Evolutionary conservation across 2,329 filamentous ascomycete genomes (phyloP).

Genomic region (Fonsecaea multimorphosa): DNA sequence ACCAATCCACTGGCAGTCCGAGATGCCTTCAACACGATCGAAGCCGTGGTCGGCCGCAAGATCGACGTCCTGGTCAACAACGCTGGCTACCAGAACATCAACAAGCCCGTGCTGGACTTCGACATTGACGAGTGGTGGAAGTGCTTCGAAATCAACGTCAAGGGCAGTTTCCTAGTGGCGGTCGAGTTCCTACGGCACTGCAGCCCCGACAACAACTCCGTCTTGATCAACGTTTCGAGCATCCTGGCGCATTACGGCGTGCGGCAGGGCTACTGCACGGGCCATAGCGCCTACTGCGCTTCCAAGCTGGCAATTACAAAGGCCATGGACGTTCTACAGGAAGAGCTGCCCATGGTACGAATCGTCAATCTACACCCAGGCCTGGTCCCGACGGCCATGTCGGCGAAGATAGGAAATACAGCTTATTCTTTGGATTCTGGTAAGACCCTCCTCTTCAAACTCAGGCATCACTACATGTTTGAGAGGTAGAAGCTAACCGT

Average conservation of each 20-base stretch:
- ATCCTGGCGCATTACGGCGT: conserved; percentile 13
- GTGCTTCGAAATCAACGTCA: conserved; percentile 21
- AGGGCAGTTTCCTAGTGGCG: neutral
- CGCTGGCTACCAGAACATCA: neutral
- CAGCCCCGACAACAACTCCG: neutral
- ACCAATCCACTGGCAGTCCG: neutral
- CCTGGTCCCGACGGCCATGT: conserved; percentile 36
- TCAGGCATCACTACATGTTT: no score
- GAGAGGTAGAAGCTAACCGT: no score
- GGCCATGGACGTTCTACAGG: conserved; percentile 86
- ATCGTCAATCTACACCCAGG: conserved; percentile 36
- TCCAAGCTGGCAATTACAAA: conserved; percentile 71
- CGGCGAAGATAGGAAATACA: conserved; percentile 23
- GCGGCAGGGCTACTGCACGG: neutral
- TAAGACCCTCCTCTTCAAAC: neutral
- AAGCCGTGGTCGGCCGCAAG: conserved; percentile 4
- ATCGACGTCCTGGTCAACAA: conserved; percentile 16
- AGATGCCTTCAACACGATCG: conserved; percentile 4
- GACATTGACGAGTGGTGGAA: conserved; percentile 2
- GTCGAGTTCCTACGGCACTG: conserved; percentile 15
- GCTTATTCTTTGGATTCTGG: conserved; percentile 11
- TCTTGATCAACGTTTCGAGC: conserved; percentile 13
- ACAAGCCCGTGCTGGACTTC: neutral
- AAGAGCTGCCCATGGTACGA: conserved; percentile 50
- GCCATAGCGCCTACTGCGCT: conserved; percentile 3